Conservation (phyloP, 257 asterid species). For the Solanum appendiculatum region DNA sequence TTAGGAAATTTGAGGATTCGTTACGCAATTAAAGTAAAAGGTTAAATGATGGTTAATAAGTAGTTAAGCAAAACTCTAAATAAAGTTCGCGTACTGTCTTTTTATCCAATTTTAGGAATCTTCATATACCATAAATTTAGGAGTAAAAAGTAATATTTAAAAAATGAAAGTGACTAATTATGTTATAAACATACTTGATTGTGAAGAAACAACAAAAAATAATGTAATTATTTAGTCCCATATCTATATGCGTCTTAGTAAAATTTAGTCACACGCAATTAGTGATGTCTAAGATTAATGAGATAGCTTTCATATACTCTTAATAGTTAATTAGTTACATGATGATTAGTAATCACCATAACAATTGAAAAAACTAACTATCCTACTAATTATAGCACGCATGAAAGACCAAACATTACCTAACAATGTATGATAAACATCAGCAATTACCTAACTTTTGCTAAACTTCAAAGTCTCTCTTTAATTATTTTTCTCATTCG, state of each 20-base stretch:
- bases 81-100: background rate
- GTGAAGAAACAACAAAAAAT: background rate
- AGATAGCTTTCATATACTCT: background rate
- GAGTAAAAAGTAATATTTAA: background rate
- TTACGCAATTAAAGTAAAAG: background rate
- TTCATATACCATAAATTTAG: background rate
- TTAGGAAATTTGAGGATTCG: background rate
- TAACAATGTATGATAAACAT: background rate
- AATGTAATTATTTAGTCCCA: background rate
- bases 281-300: background rate
- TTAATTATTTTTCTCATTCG: background rate
- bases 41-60: background rate
- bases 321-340: background rate
- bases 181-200: background rate
- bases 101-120: background rate
- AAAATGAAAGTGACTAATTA: background rate
- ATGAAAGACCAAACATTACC: background rate
- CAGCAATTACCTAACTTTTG: background rate
- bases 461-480: background rate
- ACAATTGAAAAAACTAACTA: background rate
- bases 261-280: background rate
- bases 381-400: background rate
- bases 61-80: background rate
- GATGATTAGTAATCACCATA: background rate
- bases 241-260: background rate